A percentile compares a stretch with the other conserved stretches of the same genome.
phyloP scores from a whole-genome alignment of 148 eudicot genomes.

The Fagopyrum tataricum region DNA sequence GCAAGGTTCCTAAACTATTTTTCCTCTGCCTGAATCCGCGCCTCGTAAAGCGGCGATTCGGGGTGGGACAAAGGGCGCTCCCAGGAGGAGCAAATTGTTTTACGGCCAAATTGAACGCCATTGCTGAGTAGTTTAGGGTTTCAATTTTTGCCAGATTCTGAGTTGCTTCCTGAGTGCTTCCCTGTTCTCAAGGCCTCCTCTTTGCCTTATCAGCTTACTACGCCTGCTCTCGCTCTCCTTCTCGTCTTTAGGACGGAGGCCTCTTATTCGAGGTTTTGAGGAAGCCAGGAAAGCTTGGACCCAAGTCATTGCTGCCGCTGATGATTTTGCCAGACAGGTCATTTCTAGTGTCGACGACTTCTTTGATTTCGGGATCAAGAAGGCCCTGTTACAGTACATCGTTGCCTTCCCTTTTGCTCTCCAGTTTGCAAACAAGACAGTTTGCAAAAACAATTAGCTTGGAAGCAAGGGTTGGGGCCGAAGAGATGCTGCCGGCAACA shows the following conservation, averaged over 20 bases:
- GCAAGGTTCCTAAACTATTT: too few relatives aligned
- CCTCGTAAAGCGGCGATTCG: conserved; percentile 8
- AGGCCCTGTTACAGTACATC: conserved; percentile 79
- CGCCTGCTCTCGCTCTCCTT: conserved; percentile 85
- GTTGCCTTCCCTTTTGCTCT: conserved; percentile 91
- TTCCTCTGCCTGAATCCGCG: too few relatives aligned
- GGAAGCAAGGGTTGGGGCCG: too few relatives aligned
- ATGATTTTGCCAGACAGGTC: conserved; percentile 79
- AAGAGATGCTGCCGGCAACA: too few relatives aligned
- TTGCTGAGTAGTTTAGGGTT: conserved; percentile 31
- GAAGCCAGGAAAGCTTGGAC: conserved; percentile 96
- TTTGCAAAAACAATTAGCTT: too few relatives aligned
- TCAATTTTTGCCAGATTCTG: conserved; percentile 13
- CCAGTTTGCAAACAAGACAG: too few relatives aligned
- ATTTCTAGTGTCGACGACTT: conserved; percentile 54
- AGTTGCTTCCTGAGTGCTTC: conserved; percentile 66
- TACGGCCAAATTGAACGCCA: conserved; percentile 44
- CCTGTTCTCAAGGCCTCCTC: conserved; percentile 76
- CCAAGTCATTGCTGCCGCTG: conserved; percentile 57
- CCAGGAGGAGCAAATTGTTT: conserved; percentile 23
- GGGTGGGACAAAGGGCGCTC: conserved; percentile 22
- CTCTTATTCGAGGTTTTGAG: conserved; percentile 84
- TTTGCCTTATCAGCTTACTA: conserved; percentile 90
- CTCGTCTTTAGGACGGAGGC: conserved; percentile 96
- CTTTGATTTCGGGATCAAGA: conserved; percentile 45